Evolutionary conservation across 306 rosid genomes (phyloP), one percentile per base, ranked within the genome.

Genomic region (Quercus bicolor): DNA sequence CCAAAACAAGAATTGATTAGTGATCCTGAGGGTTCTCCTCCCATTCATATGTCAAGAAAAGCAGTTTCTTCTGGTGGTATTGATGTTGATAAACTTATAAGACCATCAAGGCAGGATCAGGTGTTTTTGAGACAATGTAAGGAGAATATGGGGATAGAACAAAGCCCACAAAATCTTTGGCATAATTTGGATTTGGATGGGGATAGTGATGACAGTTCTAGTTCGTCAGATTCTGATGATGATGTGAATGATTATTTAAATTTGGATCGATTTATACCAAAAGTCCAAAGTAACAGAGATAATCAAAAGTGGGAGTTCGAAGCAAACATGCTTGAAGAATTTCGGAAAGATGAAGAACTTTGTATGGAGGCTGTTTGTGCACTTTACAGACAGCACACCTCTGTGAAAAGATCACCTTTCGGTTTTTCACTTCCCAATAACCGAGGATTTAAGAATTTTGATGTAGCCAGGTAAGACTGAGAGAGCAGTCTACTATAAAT

Each of bases 361-460:
- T 71, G 83, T 57, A 73, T 65, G 68, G 59, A 79, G 64, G 83
- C 71, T 21, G 56, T 71, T 55, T 79, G 66, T 84, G 59, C 69
- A 37, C 75, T 62, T 53, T 72, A 79, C 28, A 61, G 77, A 61
- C 72, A 62, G 24, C 31, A 62, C 37, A 70, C 45, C 21, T 78
- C 59, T 21, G 29, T 5, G 11, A 70, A 53, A 52, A 72, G 16
- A 37, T 19, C 77, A 6, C 8, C 4, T 53, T 8, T 21, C n/a
- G 20, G 33, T 23, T 20, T n/a, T 18, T 9, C 15, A 48, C 70
- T 40, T 74, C 55, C 79, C 59, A 23, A 33, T 18, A 73, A 16
- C 5, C 45, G 51, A 40, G 77, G 77, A 19, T 72, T 72, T 61
- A 33, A 72, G 69, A 74, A 70, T 7, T 74, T 21, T 78, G 77